phyloP scores from a whole-genome alignment of 1,139 yeast species.

The Suhomyces panamericanus region DNA sequence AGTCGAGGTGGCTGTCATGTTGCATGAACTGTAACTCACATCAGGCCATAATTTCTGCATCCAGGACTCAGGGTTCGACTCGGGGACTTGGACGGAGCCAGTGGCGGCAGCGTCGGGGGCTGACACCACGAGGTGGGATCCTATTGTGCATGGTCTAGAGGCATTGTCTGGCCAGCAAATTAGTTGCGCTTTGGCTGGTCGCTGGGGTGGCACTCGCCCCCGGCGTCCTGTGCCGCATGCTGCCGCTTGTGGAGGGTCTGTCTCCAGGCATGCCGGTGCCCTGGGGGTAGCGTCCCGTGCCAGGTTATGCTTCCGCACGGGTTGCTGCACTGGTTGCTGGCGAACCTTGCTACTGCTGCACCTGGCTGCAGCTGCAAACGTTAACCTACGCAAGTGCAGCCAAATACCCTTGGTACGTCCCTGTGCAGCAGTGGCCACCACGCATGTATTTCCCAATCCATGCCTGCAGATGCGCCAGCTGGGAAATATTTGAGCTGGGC shows the following conservation, averaged over 20 bases:
- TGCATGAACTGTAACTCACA: not conserved
- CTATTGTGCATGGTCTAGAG: too few species aligned
- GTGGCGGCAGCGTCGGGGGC: not conserved
- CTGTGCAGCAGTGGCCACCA: not conserved
- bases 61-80: conserved; percentile 1
- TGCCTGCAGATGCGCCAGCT: not conserved
- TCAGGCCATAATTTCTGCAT: conserved; percentile 3
- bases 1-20: not conserved
- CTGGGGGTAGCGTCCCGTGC: too few species aligned
- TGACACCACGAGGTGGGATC: not conserved
- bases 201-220: too few species aligned
- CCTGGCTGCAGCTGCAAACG: not conserved
- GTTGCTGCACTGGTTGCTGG: too few species aligned
- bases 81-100: not conserved
- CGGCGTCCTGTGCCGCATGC: too few species aligned
- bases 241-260: too few species aligned
- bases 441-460: conserved; percentile 1
- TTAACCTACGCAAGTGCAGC: not conserved
- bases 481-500: conserved; percentile 2
- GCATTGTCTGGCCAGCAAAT: too few species aligned
- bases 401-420: not conserved
- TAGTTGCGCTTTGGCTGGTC: too few species aligned
- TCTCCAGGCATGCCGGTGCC: too few species aligned
- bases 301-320: too few species aligned
- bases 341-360: not conserved